These are phyloP conservation scores for Sporisorium reilianum DNA, from an alignment of 1,284 basidiomycete species.

Conservation along the genomic window DNA sequence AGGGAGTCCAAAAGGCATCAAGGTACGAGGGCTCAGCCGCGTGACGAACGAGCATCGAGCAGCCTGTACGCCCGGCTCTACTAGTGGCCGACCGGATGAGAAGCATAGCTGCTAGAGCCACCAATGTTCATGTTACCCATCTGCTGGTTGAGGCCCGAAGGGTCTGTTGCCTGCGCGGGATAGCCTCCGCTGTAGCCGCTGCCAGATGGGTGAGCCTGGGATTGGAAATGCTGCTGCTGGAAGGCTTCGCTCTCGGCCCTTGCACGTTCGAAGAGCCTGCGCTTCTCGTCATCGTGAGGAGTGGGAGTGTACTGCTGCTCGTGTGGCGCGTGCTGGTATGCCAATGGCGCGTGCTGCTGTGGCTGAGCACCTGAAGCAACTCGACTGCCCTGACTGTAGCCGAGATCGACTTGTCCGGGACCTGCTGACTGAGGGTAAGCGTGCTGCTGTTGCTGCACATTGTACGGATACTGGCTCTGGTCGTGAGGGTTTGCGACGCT, in stretches of 20 bases:
- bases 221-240: constrained; percentile 53
- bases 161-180: constrained; percentile 26
- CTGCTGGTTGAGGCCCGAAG: constrained; percentile 27
- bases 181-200: constrained; percentile 25
- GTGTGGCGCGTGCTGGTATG: constrained; percentile 15
- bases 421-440: constrained; percentile 20
- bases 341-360: constrained; percentile 18
- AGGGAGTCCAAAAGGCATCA: background rate
- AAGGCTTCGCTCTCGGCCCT: constrained; percentile 64
- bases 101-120: constrained; percentile 24
- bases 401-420: constrained; percentile 8
- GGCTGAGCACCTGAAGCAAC: constrained; percentile 14
- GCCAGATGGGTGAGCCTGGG: constrained; percentile 8
- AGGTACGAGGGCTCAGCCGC: too few species aligned
- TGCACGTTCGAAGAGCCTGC: constrained; percentile 61
- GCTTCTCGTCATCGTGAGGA: constrained; percentile 65
- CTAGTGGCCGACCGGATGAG: constrained; percentile 35
- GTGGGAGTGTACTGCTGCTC: constrained; percentile 33
- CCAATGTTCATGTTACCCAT: constrained; percentile 38
- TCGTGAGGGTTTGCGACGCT: constrained; percentile 64
- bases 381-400: constrained; percentile 13
- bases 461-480: constrained; percentile 60
- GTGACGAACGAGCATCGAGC: background rate
- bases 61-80: background rate
- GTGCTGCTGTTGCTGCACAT: constrained; percentile 23